Evolutionary conservation across 768 basidiomycete genomes (phyloP), one percentile per base, ranked within the genome.

Genomic region (Kwoniella europaea): DNA sequence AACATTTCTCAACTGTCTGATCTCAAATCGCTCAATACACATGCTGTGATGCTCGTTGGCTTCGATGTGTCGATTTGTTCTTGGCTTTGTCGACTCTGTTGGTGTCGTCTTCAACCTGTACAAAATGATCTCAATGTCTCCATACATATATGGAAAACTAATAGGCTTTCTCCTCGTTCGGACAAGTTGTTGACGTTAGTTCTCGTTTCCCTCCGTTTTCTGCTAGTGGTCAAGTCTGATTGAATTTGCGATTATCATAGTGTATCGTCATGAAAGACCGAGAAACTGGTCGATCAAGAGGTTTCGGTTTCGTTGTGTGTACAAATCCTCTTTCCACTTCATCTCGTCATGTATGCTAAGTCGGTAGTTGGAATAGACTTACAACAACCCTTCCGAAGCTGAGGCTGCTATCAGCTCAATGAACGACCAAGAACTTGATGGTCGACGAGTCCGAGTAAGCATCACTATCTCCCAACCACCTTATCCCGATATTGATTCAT

Each of bases 191-290:
- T 83, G 95, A 98, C 89, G 95, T 98, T 87, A 88, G 95, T 90
- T 85, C 66, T 15, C 27, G 84, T 85, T 81, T 85, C 86, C 72
- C 67, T 72, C 13, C 68, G 22, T 65, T 42, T 2, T 6, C 35
- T 5, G 3, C 24, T 4, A 29, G 24, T 54, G 58, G 15, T 69
- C 61, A 20, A 66, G 52, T 71, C 71, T 69, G 64, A 67, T 61
- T 59, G 63, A 46, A 62, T 20, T 58, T 58, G 41, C 73, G 20
- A 4, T 46, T 65, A 67, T 60, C 15, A 65, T 85, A 97, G 93
- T 92, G 91, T 78, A 94, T 96, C 86, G 94, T 96, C 84, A 96
- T 96, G 94, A 91, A 93, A 86, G 95, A 98, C 86, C 93, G 94
- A 83, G 96, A 97, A 82, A 98, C 96, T 75, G 92, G 93, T 71